These are phyloP conservation scores for Coemansia sp. DNA, from an alignment of 192 early-diverging fungal genomes.

Conservation along the genomic window DNA sequence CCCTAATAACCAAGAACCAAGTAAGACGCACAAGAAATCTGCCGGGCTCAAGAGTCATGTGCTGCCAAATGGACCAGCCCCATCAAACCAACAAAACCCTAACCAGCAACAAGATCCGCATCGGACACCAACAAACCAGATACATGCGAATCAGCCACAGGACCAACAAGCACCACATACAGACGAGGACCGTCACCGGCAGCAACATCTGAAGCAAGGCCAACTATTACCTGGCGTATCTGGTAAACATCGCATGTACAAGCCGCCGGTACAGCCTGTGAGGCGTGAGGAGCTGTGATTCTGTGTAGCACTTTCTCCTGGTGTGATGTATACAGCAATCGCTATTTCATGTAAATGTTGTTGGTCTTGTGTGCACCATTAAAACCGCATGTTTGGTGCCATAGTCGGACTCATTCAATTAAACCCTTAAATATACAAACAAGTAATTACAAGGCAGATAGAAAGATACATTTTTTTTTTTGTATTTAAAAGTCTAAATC, in stretches of 20 bases:
- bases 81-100: neutral
- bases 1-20: neutral
- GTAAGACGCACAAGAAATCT: neutral
- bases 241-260: neutral
- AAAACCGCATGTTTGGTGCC: neutral
- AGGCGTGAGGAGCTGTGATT: neutral
- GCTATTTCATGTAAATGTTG: neutral
- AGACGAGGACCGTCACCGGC: neutral
- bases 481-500: neutral
- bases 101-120: neutral
- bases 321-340: too few relatives aligned
- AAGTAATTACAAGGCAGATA: neutral
- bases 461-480: neutral
- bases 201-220: neutral
- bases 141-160: neutral
- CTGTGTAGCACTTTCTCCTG: neutral
- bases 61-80: neutral
- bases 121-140: too few relatives aligned
- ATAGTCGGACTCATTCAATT: neutral
- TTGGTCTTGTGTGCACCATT: neutral
- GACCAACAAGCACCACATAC: neutral
- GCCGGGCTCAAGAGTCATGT: neutral
- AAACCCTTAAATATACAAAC: neutral
- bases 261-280: conserved; percentile 8
- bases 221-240: neutral